Percentiles rank a stretch among this genome's conserved stretches.
Evolutionary conservation across 2,329 filamentous ascomycete genomes (phyloP).

Genomic region (Stagonosporopsis cucurbitacearum): DNA sequence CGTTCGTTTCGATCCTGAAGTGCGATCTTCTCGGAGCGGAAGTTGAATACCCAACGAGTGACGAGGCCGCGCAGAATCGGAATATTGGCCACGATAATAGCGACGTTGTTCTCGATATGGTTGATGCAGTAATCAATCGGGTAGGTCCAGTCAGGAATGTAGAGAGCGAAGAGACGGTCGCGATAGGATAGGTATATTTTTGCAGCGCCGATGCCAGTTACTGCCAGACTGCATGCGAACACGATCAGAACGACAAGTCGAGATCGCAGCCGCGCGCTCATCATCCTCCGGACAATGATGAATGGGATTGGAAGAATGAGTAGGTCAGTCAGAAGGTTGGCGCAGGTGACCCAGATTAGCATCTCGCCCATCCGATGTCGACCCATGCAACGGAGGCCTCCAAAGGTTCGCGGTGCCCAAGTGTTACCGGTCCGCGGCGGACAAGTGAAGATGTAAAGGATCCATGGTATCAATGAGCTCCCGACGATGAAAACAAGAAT

Average conservation of each 20-base stretch:
- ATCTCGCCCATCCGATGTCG: slow-evolving; percentile 48
- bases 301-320: slow-evolving; percentile 52
- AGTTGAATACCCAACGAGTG: slow-evolving; percentile 50
- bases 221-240: slow-evolving; percentile 51
- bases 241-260: slow-evolving; percentile 48
- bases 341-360: slow-evolving; percentile 51
- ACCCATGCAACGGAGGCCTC: slow-evolving; percentile 47
- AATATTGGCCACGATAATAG: slow-evolving; percentile 51
- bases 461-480: slow-evolving; percentile 46
- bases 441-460: slow-evolving; percentile 50
- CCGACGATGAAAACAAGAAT: slow-evolving; percentile 47
- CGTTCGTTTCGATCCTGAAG: slow-evolving; percentile 40
- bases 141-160: slow-evolving; percentile 51
- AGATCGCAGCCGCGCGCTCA: slow-evolving; percentile 49
- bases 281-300: slow-evolving; percentile 50
- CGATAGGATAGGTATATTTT: slow-evolving; percentile 52
- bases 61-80: slow-evolving; percentile 51
- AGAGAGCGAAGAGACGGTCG: slow-evolving; percentile 47
- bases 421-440: slow-evolving; percentile 50
- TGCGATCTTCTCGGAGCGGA: slow-evolving; percentile 39
- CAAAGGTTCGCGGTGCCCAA: slow-evolving; percentile 49
- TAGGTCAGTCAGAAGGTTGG: slow-evolving; percentile 50
- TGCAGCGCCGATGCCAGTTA: slow-evolving; percentile 49
- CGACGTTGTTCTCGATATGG: slow-evolving; percentile 52
- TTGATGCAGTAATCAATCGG: slow-evolving; percentile 51